Evolutionary conservation across 1,284 basidiomycete genomes (phyloP), one percentile per base, ranked within the genome.

Genomic region (Puccinia novopanici): DNA sequence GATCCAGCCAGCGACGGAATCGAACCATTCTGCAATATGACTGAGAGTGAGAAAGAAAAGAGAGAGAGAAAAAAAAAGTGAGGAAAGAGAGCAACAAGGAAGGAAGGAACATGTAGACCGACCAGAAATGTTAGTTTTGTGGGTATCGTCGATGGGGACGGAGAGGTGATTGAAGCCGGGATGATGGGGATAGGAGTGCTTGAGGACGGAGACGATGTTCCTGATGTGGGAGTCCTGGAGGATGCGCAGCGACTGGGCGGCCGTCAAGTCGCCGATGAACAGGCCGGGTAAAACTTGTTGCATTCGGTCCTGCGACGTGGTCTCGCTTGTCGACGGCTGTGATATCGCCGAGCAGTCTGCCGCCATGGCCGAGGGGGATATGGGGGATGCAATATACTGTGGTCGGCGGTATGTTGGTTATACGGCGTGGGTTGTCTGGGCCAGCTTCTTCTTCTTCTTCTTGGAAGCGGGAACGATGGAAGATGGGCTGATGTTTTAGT

Each of bases 21-120:
- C 76, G 42, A 79, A 79, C 65, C 67, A 79, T 79, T 79, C 76
- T 79, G n/a, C n/a, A n/a, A n/a, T n/a, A n/a, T n/a, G n/a, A n/a
- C n/a, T n/a, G n/a, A n/a, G n/a, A n/a, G n/a, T 13, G 3, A 24
- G 24, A 30, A 37, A n/a, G 19, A 30, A 63, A 3, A 40, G 13
- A 17, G 34, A 40, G 50, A 34, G 30, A 37, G n/a, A 65, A 19
- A 37, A 30, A 13, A 40, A 24, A 37, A 27, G 0, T n/a, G n/a
- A 5, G 15, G 34, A 67, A 52, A 45, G 55, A 45, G 4, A 24
- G 9, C 22, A 50, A 34, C 24, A 52, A 65, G 42, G n/a, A 48
- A 68, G 68, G 37, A 27, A 48, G 3, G 22, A 17, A 24, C 2
- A 76, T 34, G 54, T 10, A 37, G 9, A 75, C 10, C 8, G 34